Evolutionary conservation across 768 basidiomycete species (phyloP).

Genomic region (Suillus fuscotomentosus): DNA sequence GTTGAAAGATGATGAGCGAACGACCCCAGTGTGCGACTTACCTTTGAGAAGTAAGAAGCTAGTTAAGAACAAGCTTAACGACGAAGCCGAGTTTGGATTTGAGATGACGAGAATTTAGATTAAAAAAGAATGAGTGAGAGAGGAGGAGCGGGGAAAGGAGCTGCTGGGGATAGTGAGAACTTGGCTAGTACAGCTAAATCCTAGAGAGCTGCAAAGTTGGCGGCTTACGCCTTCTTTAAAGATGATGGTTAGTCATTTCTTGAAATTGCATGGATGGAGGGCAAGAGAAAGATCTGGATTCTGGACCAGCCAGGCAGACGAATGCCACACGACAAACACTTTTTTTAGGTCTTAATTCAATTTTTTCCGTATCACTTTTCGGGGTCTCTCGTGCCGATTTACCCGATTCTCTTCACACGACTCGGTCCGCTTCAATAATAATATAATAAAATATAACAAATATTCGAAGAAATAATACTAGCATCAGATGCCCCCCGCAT

Average conservation of each 20-base stretch:
- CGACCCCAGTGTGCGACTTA: background rate
- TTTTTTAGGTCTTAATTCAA: background rate
- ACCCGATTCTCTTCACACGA: background rate
- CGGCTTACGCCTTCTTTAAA: background rate
- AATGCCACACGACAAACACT: background rate
- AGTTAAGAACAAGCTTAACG: background rate
- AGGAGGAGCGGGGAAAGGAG: background rate
- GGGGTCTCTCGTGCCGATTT: conserved; percentile 1
- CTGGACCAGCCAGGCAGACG: background rate
- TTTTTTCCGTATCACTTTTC: background rate
- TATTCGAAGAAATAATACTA: background rate
- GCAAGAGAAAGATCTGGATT: conserved; percentile 1
- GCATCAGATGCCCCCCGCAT: conserved; percentile 7
- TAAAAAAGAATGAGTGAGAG: background rate
- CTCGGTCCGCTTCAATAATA: background rate
- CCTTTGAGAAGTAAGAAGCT: background rate
- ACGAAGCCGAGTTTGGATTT: background rate
- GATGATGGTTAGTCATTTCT: background rate
- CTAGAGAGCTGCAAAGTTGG: background rate
- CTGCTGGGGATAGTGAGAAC: background rate
- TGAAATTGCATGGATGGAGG: conserved; percentile 1
- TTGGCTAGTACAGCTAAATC: background rate
- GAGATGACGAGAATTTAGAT: background rate
- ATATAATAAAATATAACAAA: background rate
- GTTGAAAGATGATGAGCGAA: background rate